Evolutionary conservation across 225 moss, liverwort and hornwort species (phyloP), one percentile per base, ranked within the genome.

Genomic region (Polytrichum formosum): DNA sequence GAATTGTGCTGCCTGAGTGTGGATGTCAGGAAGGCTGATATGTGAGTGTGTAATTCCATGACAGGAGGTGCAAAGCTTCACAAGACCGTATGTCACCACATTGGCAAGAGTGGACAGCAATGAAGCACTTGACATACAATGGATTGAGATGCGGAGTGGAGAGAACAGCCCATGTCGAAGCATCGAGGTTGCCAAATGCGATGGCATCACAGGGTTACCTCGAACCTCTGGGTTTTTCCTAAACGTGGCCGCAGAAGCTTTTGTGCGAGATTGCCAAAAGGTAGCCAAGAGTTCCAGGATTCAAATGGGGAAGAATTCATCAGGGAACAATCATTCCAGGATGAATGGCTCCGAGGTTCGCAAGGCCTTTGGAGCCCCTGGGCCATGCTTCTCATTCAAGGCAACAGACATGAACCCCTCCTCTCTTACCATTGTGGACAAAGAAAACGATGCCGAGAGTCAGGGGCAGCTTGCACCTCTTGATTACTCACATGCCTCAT

Each of bases 81-180:
- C 16, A 46, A 46, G 46, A 46, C 46, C 46, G 13, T 46, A 46
- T 16, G 13, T 16, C 46, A 46, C 46, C 46, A 46, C 46, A 16
- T 46, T 46, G 46, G 46, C 46, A 46, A 46, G 46, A 46, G 64
- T 37, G 10, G 70, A 70, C 29, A 58, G 58, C 21, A 30, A 54
- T 30, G 72, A 64, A 73, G 63, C 72, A 28, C 29, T 55, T 25
- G 72, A 73, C 26, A 53, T 73, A 4, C 25, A 73, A 28, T 73
- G 72, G 72, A 65, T 73, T 28, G 72, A 73, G 30, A 61, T 72
- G 28, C 65, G 63, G 46, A 55, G 28, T 23, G 61, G 61, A 53
- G 63, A 63, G 21, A 18, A 64, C 6, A 73, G 72, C 54, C 28
- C 46, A 18, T 23, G 65, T 27, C 27, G 6, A 26, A 28, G 26